phyloP scores from a whole-genome alignment of 2,329 filamentous ascomycete genomes.

The Fusarium equiseti region DNA sequence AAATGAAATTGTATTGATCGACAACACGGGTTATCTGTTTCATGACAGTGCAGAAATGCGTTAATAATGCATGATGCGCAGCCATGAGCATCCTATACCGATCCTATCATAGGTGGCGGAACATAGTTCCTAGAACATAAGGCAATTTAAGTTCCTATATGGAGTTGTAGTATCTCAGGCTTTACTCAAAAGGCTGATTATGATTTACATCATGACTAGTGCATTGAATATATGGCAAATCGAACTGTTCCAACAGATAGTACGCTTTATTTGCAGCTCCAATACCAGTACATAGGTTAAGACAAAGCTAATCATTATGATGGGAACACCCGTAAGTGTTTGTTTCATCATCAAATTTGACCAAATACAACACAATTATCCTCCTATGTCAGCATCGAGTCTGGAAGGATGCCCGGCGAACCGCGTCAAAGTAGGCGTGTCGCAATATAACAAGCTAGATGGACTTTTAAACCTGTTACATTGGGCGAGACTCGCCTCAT shows the following conservation, averaged over 20 bases:
- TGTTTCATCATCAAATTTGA: not conserved
- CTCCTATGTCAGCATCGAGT: conserved; percentile 1
- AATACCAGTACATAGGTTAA: not conserved
- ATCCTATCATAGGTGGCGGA: not conserved
- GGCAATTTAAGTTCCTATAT: not conserved
- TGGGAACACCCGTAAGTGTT: not conserved
- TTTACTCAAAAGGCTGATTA: not conserved
- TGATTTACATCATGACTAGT: not conserved
- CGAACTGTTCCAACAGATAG: not conserved
- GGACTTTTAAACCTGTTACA: conserved; percentile 11
- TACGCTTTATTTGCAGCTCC: not conserved
- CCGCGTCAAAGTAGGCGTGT: conserved; percentile 17
- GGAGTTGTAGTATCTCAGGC: not conserved
- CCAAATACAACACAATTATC: not conserved
- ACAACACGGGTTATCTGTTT: not conserved
- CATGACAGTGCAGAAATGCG: not conserved
- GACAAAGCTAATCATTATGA: not conserved
- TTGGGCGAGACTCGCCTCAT: not conserved
- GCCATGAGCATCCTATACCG: not conserved
- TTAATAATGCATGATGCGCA: not conserved
- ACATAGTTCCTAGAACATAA: not conserved
- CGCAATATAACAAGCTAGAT: conserved; percentile 27
- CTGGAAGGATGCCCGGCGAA: not conserved
- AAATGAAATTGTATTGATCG: conserved; percentile 1
- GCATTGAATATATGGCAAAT: not conserved